Evolutionary conservation across 2,329 filamentous ascomycete species (phyloP), one percentile per base, ranked within the genome.

Genomic region (Fusarium stilboides): DNA sequence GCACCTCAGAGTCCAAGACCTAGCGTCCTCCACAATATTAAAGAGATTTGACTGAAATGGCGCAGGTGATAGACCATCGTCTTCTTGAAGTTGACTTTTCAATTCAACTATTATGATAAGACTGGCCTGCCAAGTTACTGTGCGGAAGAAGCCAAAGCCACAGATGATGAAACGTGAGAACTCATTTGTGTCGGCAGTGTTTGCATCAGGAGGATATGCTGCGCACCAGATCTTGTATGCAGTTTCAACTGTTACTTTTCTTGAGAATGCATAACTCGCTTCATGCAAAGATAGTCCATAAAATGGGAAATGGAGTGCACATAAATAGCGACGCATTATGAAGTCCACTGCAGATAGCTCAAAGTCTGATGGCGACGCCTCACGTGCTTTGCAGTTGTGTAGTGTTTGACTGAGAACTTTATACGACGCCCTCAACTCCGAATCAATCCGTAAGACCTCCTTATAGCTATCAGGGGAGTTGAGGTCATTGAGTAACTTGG

Each of bases 251-350:
- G 83, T 77, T 0, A 83, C 80, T 43, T 83, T 85, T 1, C 84
- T 76, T 0, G 87, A 87, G 62, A 82, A 88, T 1, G 85, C 84
- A 61, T 84, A 88, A 4, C 79, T 72, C 1, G 83, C 78, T 6
- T 86, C 78, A 1, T 75, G 74, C 3, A 82, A 74, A 2, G 83
- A 77, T 0, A 78, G 71, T 1, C 74, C 75, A 26, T 85, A 82
- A 70, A 83, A 89, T 0, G 86, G 85, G 4, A 86, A 78, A 70
- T 92, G 89, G 0, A 91, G 79, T 0, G 84, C 79, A 8, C 86
- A 79, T 4, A 90, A 75, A 69, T 87, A 88, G 10, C 87, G 85
- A 26, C 85, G 82, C 62, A 88, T 80, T 22, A 87, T 75, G 42
- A 87, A 79, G 28, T 88, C 84, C 8, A 87, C 72, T 1, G 85